Conservation (phyloP, 1,284 basidiomycete species). For the Rhodotorula mucilaginosa region DNA sequence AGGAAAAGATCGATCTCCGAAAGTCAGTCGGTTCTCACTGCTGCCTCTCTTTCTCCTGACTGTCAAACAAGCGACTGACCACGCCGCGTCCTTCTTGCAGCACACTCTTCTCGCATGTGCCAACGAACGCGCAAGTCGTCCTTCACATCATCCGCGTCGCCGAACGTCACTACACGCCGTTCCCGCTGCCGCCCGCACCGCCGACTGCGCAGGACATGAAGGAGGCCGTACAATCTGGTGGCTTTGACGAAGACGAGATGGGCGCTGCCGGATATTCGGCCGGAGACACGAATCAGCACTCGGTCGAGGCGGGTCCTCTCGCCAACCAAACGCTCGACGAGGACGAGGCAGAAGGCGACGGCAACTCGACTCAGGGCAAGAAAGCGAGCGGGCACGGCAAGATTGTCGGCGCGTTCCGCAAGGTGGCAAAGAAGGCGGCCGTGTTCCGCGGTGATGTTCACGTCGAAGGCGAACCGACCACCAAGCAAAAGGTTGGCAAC, state of each 20-base stretch:
- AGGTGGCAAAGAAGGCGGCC: constrained; percentile 49
- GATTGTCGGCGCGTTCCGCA: constrained; percentile 46
- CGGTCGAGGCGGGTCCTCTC: constrained; percentile 24
- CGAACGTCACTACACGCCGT: constrained; percentile 53
- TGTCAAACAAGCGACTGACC: background rate
- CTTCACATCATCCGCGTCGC: constrained; percentile 57
- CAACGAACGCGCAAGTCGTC: constrained; percentile 60
- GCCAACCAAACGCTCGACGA: constrained; percentile 40
- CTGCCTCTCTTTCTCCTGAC: constrained; percentile 43
- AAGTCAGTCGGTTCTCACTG: constrained; percentile 51
- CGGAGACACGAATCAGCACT: constrained; percentile 1
- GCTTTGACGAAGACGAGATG: constrained; percentile 26
- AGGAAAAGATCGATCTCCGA: constrained; percentile 52
- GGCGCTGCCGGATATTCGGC: constrained; percentile 9
- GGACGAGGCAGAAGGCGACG: constrained; percentile 44
- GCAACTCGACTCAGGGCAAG: constrained; percentile 21
- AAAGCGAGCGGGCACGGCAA: constrained; percentile 49
- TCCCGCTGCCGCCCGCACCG: constrained; percentile 53
- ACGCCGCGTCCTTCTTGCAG: background rate
- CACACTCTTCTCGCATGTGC: constrained; percentile 47
- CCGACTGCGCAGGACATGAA: constrained; percentile 39
- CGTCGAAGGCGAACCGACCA: constrained; percentile 45
- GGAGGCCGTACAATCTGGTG: constrained; percentile 37
- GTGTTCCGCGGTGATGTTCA: constrained; percentile 50
- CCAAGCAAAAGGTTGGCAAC: constrained; percentile 48